Conservation (phyloP, 352 stramenopile species). For the Phytopythium ostracodes region DNA sequence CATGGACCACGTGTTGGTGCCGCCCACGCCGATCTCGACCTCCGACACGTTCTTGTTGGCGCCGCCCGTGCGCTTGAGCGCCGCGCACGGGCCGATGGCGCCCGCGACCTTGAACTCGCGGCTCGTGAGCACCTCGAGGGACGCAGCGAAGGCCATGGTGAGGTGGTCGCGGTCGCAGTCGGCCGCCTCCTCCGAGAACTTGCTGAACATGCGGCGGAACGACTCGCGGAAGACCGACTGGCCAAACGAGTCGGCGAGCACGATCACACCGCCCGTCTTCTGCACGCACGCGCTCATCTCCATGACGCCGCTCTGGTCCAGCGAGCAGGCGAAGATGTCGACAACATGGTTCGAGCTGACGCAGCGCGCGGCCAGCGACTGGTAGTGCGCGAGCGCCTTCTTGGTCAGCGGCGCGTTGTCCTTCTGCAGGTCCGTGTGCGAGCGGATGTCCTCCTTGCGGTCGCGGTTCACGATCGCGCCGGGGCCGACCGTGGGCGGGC, state of each 20-base stretch:
- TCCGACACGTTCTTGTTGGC: slow-evolving; percentile 93
- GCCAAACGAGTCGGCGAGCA: slow-evolving; percentile 97
- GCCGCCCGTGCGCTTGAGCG: slow-evolving; percentile 93
- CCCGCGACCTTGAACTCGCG: slow-evolving; percentile 99
- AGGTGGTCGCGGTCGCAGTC: slow-evolving; percentile 94
- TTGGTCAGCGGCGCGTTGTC: slow-evolving; percentile 93
- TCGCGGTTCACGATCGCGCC: slow-evolving; percentile 94
- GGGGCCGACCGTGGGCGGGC: slow-evolving; percentile 95
- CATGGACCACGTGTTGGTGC: slow-evolving; percentile 94
- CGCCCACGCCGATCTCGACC: slow-evolving; percentile 93
- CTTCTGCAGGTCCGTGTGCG: slow-evolving; percentile 94
- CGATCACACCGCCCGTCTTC: slow-evolving; percentile 98
- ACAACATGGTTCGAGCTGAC: slow-evolving; percentile 93
- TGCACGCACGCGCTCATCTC: slow-evolving; percentile 98
- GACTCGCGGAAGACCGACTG: slow-evolving; percentile 99
- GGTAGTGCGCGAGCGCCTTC: slow-evolving; percentile 96
- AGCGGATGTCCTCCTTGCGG: slow-evolving; percentile 97
- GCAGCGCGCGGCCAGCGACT: slow-evolving; percentile 91
- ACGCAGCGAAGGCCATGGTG: slow-evolving; percentile 95
- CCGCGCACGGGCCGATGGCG: slow-evolving; percentile 96
- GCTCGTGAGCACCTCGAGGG: slow-evolving; percentile 95
- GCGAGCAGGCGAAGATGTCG: slow-evolving; percentile 98
- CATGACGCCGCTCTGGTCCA: slow-evolving; percentile 97
- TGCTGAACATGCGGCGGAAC: slow-evolving; percentile 96
- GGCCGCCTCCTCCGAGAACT: slow-evolving; percentile 93